Percentiles rank a stretch among this genome's conserved stretches.
These are phyloP conservation scores for Zoysia matrella DNA, from an alignment of 202 grass and related monocot species.

Conservation along the genomic window DNA sequence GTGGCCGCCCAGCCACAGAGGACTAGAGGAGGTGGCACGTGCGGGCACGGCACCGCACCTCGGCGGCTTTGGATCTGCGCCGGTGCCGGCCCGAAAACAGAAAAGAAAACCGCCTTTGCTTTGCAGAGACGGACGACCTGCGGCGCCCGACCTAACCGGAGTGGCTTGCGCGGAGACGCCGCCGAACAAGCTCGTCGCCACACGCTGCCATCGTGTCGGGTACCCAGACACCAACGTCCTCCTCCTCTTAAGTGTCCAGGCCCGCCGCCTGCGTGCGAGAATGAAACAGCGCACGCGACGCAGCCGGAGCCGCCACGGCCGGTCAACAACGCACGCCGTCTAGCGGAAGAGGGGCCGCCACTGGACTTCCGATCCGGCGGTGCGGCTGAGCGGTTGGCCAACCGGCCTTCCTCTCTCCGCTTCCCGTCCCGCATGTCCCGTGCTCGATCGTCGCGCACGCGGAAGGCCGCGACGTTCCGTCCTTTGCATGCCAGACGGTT, in stretches of 20 bases:
- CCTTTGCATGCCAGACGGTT: background rate
- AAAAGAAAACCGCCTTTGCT: background rate
- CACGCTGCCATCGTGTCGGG: conserved; percentile 24
- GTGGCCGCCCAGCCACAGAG: conserved; percentile 23
- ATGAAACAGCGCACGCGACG: conserved; percentile 23
- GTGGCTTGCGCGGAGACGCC: background rate
- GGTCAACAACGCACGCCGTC: conserved; percentile 40
- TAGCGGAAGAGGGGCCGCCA: too few relatives aligned
- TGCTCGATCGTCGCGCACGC: background rate
- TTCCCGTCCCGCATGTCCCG: background rate
- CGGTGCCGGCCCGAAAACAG: conserved; percentile 9
- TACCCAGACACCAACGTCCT: background rate
- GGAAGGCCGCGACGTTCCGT: background rate
- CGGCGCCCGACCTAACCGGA: background rate
- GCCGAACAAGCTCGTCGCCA: conserved; percentile 10
- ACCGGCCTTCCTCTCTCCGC: background rate
- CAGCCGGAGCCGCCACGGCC: background rate
- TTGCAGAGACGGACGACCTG: background rate
- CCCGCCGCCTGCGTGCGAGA: background rate
- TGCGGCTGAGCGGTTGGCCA: background rate
- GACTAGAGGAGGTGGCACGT: background rate
- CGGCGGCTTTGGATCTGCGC: conserved; percentile 41
- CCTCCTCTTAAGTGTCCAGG: background rate
- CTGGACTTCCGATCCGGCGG: background rate
- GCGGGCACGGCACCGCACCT: background rate